Base-by-base conservation (phyloP, 176 grass and related monocot genomes). In the Neostapfia colusana region DNA sequence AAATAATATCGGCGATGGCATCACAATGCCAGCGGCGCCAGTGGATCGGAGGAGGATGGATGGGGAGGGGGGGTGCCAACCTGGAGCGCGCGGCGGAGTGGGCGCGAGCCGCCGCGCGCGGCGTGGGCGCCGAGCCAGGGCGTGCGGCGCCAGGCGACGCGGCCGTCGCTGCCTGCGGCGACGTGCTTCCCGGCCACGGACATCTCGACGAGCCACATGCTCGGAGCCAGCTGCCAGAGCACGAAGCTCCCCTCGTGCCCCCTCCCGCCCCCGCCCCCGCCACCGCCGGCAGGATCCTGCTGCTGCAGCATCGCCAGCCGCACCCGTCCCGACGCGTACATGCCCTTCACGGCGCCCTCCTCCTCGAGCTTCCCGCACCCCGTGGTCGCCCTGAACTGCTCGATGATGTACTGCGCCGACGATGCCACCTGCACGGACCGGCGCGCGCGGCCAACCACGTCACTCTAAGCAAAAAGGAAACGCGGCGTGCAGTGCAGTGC, bases 161-260 rank as follows among this genome's bases (percentile, higher is more conserved):
- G 79, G 62, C 94, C 94, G 83, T 97, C 83, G 76, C 94, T 97
- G 26, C 94, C 94, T 8, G 94, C 94, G 23, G 87, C 89, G 81
- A 97, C 73, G 76, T 90, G 78, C 55, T 97, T 88, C 5, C 91
- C 94, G 8, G 91, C 89, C 15, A 97, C 86, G 44, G 84, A 82
- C 76, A 97, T 85, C 63, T 97, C 94, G 24, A 97, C 81, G 79
- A 97, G 72, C 94, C 94, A 97, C 94, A 89, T 97, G 75, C 90
- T 82, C 3, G 94, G 91, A 38, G 88, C 80, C 46, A 97, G 75
- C 82, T 97, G 95, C 95, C 95, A 97, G 78, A 97, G 43, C 43
- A 97, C 95, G 72, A 97, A 93, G 86, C 91, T 91, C 21, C 95
- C 95, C 36, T 84, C 78, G 75, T 93, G 91, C 16, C 31, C 77